A percentile compares a stretch with the other conserved stretches of the same genome.
phyloP scores from a whole-genome alignment of 345 rosid species.

The Theobroma cacao region DNA sequence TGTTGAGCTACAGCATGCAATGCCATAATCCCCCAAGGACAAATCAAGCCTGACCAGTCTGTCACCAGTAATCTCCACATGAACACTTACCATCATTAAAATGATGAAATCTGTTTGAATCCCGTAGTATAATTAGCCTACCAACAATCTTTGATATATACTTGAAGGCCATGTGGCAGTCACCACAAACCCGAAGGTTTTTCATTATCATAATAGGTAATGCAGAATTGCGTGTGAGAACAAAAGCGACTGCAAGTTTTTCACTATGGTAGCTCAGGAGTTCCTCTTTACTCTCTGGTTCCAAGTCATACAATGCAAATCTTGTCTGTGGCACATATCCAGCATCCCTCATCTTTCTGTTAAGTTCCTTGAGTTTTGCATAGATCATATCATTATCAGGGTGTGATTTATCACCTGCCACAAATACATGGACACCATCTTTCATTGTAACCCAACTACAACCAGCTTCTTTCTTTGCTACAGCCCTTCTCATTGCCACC shows the following conservation, averaged over 20 bases:
- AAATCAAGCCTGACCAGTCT: neutral
- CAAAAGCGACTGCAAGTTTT: slow-evolving; percentile 82
- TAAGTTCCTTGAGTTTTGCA: slow-evolving; percentile 71
- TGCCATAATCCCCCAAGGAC: neutral
- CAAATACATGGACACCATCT: slow-evolving; percentile 84
- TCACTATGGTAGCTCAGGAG: slow-evolving; percentile 81
- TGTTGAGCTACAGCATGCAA: neutral
- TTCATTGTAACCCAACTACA: slow-evolving; percentile 96
- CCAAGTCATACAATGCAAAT: slow-evolving; percentile 76
- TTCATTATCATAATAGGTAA: slow-evolving; percentile 90
- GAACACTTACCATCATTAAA: slow-evolving; percentile 74
- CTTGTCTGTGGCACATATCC: slow-evolving; percentile 81
- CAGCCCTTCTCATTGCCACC: slow-evolving; percentile 67
- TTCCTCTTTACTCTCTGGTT: slow-evolving; percentile 83
- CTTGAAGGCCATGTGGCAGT: slow-evolving; percentile 81
- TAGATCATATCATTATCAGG: slow-evolving; percentile 61
- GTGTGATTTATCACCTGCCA: slow-evolving; percentile 75
- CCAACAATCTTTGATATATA: slow-evolving; percentile 68
- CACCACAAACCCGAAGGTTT: slow-evolving; percentile 84
- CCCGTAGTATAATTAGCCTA: slow-evolving; percentile 65
- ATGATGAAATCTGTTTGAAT: slow-evolving; percentile 91
- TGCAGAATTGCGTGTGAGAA: slow-evolving; percentile 53
- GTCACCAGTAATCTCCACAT: slow-evolving; percentile 82
- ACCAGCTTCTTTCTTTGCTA: slow-evolving; percentile 87
- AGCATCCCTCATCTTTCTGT: slow-evolving; percentile 62